Percentiles rank a stretch among this genome's conserved stretches.
phyloP scores from a whole-genome alignment of 352 stramenopile species.

The Nothophytophthora sp. region DNA sequence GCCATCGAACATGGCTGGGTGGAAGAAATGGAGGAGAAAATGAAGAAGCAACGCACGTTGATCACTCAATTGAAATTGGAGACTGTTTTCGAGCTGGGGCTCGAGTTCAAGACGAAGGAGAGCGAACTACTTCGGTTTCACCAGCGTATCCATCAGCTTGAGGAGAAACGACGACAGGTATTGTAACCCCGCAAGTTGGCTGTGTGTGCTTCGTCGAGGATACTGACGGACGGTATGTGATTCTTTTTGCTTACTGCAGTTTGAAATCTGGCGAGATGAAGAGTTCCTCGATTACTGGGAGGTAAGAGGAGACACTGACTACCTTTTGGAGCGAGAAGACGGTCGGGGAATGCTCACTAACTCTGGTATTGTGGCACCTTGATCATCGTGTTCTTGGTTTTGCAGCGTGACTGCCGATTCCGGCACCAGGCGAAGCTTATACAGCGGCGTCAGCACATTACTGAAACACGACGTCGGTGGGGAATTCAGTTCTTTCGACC shows the following conservation, averaged over 20 bases:
- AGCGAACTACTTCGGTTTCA: conserved; percentile 34
- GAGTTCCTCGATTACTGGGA: conserved; percentile 83
- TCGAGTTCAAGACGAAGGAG: conserved; percentile 62
- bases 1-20: conserved; percentile 84
- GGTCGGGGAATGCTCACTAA: not conserved
- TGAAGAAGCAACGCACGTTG: conserved; percentile 49
- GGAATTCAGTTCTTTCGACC: conserved; percentile 45
- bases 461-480: conserved; percentile 57
- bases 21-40: conserved; percentile 81
- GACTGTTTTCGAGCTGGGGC: conserved; percentile 54
- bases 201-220: not conserved
- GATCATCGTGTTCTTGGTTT: too few relatives aligned
- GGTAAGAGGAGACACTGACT: conserved; percentile 25
- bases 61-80: conserved; percentile 70
- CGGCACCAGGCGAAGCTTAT: conserved; percentile 36
- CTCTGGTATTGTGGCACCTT: conserved; percentile 3
- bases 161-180: conserved; percentile 57
- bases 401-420: conserved; percentile 63
- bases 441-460: conserved; percentile 36
- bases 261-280: conserved; percentile 75
- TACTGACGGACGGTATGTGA: not conserved
- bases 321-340: too few relatives aligned
- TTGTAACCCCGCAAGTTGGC: not conserved
- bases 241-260: conserved; percentile 32
- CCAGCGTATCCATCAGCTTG: conserved; percentile 33